Evolutionary conservation across 106 monocot species (phyloP).

Genomic region (Chionographis japonica): DNA sequence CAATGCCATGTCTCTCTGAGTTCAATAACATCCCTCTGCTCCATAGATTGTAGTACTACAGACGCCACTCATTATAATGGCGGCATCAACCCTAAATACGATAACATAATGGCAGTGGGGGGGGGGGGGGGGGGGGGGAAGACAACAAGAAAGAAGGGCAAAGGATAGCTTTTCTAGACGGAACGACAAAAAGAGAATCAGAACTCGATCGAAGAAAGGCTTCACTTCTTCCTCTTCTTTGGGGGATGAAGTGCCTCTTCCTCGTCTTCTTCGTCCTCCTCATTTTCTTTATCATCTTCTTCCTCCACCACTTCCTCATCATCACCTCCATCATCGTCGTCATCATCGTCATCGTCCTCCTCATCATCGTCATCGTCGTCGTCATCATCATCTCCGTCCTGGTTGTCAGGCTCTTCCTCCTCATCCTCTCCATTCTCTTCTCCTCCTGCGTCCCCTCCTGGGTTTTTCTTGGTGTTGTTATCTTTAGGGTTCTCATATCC

Average conservation of each 20-base stretch:
- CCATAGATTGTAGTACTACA: too few species aligned
- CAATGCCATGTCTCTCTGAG: too few species aligned
- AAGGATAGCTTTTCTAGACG: too few species aligned
- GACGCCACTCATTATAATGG: too few species aligned
- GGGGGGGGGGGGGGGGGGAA: too few species aligned
- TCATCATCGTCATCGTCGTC: slow-evolving; percentile 20
- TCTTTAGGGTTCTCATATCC: slow-evolving; percentile 23
- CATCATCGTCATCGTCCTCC: slow-evolving; percentile 14
- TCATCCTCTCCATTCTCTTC: slow-evolving; percentile 29
- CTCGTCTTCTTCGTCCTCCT: slow-evolving; percentile 16
- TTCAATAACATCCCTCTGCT: too few species aligned
- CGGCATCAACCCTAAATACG: too few species aligned
- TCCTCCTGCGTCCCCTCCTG: slow-evolving; percentile 17
- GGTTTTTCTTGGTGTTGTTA: slow-evolving; percentile 8
- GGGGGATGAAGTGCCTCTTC: slow-evolving; percentile 22
- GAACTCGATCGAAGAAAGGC: not conserved
- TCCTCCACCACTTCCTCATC: slow-evolving; percentile 4
- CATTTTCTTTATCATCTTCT: slow-evolving; percentile 15
- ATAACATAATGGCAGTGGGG: too few species aligned
- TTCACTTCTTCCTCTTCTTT: slow-evolving; percentile 33
- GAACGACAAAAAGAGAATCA: too few species aligned
- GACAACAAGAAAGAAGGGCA: too few species aligned
- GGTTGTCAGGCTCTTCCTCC: slow-evolving; percentile 16
- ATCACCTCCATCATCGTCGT: slow-evolving; percentile 13
- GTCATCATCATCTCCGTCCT: slow-evolving; percentile 10